These are phyloP conservation scores for Papilionanthe hybrid DNA, from an alignment of 116 monocot species.

Conservation along the genomic window DNA sequence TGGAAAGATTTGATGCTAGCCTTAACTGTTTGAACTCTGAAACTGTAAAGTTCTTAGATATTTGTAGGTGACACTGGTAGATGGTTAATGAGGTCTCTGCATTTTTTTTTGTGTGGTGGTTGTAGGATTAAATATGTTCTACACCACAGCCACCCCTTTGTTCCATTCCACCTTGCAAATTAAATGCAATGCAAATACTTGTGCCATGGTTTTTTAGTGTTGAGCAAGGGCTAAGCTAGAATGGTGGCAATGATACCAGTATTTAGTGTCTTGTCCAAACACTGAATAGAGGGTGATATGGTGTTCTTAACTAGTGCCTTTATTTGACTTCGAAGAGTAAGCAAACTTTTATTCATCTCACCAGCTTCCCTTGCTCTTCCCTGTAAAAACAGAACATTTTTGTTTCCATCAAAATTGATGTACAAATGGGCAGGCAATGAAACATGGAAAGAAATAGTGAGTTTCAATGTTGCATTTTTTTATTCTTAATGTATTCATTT, in stretches of 20 bases:
- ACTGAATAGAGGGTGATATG: conserved; percentile 59
- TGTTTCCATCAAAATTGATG: not conserved
- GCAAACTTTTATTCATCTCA: conserved; percentile 80
- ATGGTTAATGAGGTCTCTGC: too few relatives aligned
- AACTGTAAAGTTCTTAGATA: not conserved
- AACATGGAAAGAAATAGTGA: not conserved
- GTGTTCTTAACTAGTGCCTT: conserved; percentile 80
- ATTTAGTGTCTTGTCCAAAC: conserved; percentile 74
- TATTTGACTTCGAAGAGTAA: conserved; percentile 85
- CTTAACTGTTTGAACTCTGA: not conserved
- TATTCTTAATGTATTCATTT: not conserved
- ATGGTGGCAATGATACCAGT: too few relatives aligned
- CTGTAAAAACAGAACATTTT: conserved; percentile 17
- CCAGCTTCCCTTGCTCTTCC: conserved; percentile 81
- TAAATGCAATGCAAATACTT: too few relatives aligned
- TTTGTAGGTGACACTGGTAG: too few relatives aligned
- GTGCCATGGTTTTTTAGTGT: too few relatives aligned
- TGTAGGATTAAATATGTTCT: too few relatives aligned
- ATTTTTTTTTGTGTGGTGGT: too few relatives aligned
- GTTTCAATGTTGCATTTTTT: not conserved
- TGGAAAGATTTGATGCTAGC: not conserved
- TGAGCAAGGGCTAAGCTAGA: too few relatives aligned
- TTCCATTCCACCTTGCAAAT: too few relatives aligned
- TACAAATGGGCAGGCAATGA: not conserved
- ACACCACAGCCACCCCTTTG: too few relatives aligned